Evolutionary conservation across 2,329 filamentous ascomycete species (phyloP).

Genomic region (Pestalotiopsis sp.): DNA sequence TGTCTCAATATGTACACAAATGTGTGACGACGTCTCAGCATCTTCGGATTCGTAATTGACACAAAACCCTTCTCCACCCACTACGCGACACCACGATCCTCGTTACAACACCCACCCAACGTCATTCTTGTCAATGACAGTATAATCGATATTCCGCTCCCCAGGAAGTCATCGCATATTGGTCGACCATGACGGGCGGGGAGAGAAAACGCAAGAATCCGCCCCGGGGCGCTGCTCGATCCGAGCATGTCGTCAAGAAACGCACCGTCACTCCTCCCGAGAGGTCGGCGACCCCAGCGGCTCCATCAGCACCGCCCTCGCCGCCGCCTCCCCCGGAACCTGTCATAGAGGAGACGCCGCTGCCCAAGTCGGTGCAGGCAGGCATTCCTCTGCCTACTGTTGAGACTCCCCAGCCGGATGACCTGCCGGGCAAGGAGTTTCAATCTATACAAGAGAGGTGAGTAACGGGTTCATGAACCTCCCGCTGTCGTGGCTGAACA

Average conservation of each 20-base stretch:
- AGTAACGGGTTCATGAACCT: slow-evolving; percentile 21
- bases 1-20: slow-evolving; percentile 7
- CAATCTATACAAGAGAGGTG: slow-evolving; percentile 76
- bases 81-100: background rate
- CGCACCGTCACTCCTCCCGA: slow-evolving; percentile 59
- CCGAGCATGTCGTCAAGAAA: slow-evolving; percentile 63
- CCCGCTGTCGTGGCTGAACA: background rate
- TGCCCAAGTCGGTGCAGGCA: slow-evolving; percentile 66
- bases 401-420: slow-evolving; percentile 65
- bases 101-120: background rate
- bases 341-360: slow-evolving; percentile 37
- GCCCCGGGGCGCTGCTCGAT: slow-evolving; percentile 62
- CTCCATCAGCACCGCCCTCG: slow-evolving; percentile 20
- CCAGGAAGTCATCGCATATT: background rate
- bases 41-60: slow-evolving; percentile 1
- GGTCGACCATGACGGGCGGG: slow-evolving; percentile 52
- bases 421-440: slow-evolving; percentile 67
- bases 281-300: slow-evolving; percentile 49
- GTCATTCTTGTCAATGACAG: background rate
- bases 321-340: slow-evolving; percentile 38
- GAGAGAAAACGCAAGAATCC: slow-evolving; percentile 69
- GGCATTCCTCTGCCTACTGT: slow-evolving; percentile 74
- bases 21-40: slow-evolving; percentile 3
- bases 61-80: background rate
- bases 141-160: background rate